Evolutionary conservation across 495 filamentous ascomycete species (phyloP).

Genomic region (Hyaloscypha finlandica): DNA sequence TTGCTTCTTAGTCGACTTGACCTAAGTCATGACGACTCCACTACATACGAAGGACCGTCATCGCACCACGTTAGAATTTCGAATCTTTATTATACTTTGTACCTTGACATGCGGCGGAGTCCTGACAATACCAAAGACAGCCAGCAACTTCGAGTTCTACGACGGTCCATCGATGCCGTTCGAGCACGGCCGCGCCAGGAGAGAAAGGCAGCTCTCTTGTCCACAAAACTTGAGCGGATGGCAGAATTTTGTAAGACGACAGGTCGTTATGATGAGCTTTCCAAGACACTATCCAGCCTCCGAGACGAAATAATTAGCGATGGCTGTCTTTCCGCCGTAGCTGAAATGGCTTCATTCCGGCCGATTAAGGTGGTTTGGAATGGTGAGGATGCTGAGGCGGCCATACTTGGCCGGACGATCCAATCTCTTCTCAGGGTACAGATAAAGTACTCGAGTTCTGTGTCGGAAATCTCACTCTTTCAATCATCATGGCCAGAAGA

Average conservation of each 20-base stretch:
- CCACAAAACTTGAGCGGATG: constrained; percentile 48
- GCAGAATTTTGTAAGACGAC: constrained; percentile 29
- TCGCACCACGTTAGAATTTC: constrained; percentile 64
- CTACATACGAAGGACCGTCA: constrained; percentile 36
- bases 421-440: constrained; percentile 49
- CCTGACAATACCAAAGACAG: constrained; percentile 40
- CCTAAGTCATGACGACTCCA: constrained; percentile 28
- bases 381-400: constrained; percentile 37
- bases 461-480: constrained; percentile 5
- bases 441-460: constrained; percentile 28
- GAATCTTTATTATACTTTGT: constrained; percentile 74
- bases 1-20: constrained; percentile 52
- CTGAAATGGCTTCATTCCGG: constrained; percentile 35
- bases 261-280: constrained; percentile 45
- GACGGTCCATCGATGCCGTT: constrained; percentile 51
- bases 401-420: constrained; percentile 46
- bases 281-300: constrained; percentile 47
- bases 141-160: constrained; percentile 47
- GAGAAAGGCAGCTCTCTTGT: constrained; percentile 46
- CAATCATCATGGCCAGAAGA: constrained; percentile 24
- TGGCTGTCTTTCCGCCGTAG: constrained; percentile 45
- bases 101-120: constrained; percentile 41
- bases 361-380: constrained; percentile 42
- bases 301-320: constrained; percentile 47
- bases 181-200: constrained; percentile 45